Base-by-base conservation (phyloP, 2,329 filamentous ascomycete genomes). In the Dactylonectria macrodidyma region DNA sequence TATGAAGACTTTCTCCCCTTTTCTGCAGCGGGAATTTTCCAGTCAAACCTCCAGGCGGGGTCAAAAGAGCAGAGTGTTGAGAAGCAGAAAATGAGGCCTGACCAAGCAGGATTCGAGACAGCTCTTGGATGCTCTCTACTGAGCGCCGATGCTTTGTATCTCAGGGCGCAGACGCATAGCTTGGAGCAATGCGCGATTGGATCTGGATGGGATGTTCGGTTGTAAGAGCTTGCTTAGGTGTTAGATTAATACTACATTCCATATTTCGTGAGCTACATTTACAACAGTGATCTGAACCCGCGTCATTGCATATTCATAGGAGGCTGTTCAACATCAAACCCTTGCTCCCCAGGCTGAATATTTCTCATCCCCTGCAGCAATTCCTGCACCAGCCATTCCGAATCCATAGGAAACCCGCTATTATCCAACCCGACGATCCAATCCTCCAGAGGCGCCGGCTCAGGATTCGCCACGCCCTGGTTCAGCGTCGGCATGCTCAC, bases 1-100 rank as follows among this genome's bases (percentile, higher is more conserved):
- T 88, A 88, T 63, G 86, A 88, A 65, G 86, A 88, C 61, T 88
- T 88, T 55, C 76, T 88, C 4, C 86, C 86, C 0, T 74, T 88
- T 2, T 87, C 84, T 1, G 86, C 86, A 0, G 86, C 84, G 0
- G 86, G 86, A 0, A 88, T 88, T 46, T 86, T 87, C 67, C 81
- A 81, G 46, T 85, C 84, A 0, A 86, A 85, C 22, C 71, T 85
- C 2, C 19, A 14, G 22, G 14, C 26, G 12, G 41, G 22, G 1
- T 30, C 24, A 8, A 12, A 51, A 33, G 7, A 5, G 11, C 19
- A 19, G 12, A 7, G 7, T 3, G n/a, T 44, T 6, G 8, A 24
- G 8, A 33, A 19, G 19, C 11, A 36, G n/a, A 38, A 10, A 7
- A 10, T 4, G 12, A 10, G 12, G 7, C 24, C 55, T 3, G 57